phyloP scores from a whole-genome alignment of 1,139 yeast genomes.

The Blastobotrys petasosporus region DNA sequence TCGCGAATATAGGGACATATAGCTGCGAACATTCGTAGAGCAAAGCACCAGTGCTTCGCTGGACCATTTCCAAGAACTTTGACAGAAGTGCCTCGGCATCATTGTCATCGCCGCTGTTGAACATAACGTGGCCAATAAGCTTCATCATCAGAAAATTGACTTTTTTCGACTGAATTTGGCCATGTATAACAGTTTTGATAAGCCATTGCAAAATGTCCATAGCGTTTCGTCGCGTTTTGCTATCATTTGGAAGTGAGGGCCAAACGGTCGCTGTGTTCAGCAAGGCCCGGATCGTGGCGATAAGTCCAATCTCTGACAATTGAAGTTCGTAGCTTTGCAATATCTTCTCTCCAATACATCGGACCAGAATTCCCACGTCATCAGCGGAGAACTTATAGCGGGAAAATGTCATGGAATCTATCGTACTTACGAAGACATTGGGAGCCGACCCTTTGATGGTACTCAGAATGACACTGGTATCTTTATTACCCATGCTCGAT shows the following conservation, averaged over 20 bases:
- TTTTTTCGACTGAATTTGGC: conserved; percentile 1
- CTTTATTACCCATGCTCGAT: too few species aligned
- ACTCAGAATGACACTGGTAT: too few species aligned
- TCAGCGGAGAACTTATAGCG: neutral
- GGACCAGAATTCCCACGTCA: conserved; percentile 2
- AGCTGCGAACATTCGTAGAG: conserved; percentile 2
- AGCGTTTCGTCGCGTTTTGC: conserved; percentile 2
- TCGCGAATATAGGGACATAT: neutral
- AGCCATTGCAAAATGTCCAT: conserved; percentile 11
- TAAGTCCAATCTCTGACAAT: conserved; percentile 11
- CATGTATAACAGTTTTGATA: neutral
- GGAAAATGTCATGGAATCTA: too few species aligned
- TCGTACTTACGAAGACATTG: too few species aligned
- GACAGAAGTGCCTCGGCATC: neutral
- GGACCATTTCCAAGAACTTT: neutral
- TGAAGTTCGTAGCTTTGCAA: conserved; percentile 11
- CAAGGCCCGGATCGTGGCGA: conserved; percentile 3
- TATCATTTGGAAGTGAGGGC: neutral
- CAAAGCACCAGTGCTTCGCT: conserved; percentile 1
- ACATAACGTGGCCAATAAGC: conserved; percentile 1
- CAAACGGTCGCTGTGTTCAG: conserved; percentile 2
- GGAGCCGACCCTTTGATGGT: too few species aligned
- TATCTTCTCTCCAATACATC: conserved; percentile 11
- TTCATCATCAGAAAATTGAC: conserved; percentile 1
- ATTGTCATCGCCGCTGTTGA: neutral